Base-by-base conservation (phyloP, 2,329 filamentous ascomycete species). In the Fusarium transvaalense region DNA sequence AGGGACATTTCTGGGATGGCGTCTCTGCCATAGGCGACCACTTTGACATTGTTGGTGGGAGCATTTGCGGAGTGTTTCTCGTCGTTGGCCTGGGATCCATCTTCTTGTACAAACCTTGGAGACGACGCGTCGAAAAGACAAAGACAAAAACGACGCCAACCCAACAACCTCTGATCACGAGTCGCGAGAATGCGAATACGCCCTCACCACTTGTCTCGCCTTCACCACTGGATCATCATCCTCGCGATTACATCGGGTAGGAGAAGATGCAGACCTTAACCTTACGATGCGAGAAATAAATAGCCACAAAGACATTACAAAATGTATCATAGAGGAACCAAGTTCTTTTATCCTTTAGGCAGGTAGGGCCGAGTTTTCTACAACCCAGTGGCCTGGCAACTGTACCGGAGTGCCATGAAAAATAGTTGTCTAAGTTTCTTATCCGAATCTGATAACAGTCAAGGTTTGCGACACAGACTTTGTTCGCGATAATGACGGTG, bases 1-100 rank as follows among this genome's bases (percentile, higher is more conserved):
- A 85, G 17, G 94, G 93, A 0, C 79, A 78, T n/a, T 97, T 98
- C 78, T 98, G 96, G 96, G 90, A 97, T 53, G 94, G 94, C 1
- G 91, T 98, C 0, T 86, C 88, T 50, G 86, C 84, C 1, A 89
- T 91, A 1, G 89, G 92, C 0, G 92, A 97, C 67, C 85, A 94
- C 76, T 97, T 93, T 71, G 93, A 97, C 78, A 87, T 95, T 63
- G 90, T 97, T 45, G 94, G 94, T 12, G 96, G 92, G 2, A 87
- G 86, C 17, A 97, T 99, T 34, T 97, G 94, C 68, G 94, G 90
- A 0, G 84, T 92, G 0, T 98, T 98, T 72, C 80, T 97, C 0
- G 78, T 97, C 0, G 90, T 93, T 46, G 95, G 94, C 0, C 78
- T 88, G 3, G 83, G 92, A 0, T 93, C 92, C 10, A 86, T 97